Base-by-base conservation (phyloP, 2,329 filamentous ascomycete genomes). In the Ploettnerulaceae sp. region DNA sequence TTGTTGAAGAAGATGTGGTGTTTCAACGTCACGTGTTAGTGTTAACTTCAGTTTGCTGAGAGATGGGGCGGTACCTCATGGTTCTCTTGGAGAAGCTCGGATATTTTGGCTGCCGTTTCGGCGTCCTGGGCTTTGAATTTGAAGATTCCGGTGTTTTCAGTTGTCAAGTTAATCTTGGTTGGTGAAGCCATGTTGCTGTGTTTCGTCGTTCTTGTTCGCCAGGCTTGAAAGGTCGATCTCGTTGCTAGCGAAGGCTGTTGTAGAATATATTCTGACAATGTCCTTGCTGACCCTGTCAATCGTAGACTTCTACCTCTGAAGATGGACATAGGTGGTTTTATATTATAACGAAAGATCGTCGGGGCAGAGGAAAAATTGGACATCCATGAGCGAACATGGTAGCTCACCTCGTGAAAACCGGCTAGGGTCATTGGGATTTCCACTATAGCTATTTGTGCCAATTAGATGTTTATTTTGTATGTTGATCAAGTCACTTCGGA, bases 1-100 rank as follows among this genome's bases (percentile, higher is more conserved):
- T 74, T 50, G 51, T 93, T 94, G 72, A 89, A 95, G 68, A 84
- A 94, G 48, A 89, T 83, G 61, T 95, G 86, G 57, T 89, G 79
- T 25, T 67, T 68, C 68, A 73, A 60, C n/a, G 91, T 26, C 7
- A 38, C 22, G 25, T 36, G 37, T 48, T 34, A 54, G 36, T 47
- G 6, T 29, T 15, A 21, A 21, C 22, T 12, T 6, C 20, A 15
- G 18, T 9, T 4, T 15, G 8, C 7, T 3, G 5, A 7, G 6
- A 20, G 7, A 12, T 21, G 24, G 4, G 21, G 8, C 18, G 21
- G 24, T 57, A 75, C 70, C 67, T 81, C 77, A 54, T 93, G 75
- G 60, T 95, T 89, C 47, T 81, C 70, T 62, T 95, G 86, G 14
- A 96, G 68, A 3, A 95, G 67, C 52, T 85, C 71, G 3, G 81